Evolutionary conservation across 1,284 basidiomycete genomes (phyloP).

Genomic region (Cryptococcus hybrid): DNA sequence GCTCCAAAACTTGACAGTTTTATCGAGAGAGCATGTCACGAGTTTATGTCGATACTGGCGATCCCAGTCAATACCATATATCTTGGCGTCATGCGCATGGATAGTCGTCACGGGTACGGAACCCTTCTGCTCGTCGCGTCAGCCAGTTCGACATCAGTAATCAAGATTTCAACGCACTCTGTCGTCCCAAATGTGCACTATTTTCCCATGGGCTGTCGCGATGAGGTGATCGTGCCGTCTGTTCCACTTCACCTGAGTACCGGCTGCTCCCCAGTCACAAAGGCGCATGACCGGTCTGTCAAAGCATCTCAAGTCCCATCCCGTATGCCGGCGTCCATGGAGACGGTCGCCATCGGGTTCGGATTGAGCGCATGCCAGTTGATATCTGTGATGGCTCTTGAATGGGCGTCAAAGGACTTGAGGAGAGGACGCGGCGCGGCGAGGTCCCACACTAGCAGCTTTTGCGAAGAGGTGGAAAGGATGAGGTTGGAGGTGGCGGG

Average conservation of each 20-base stretch:
- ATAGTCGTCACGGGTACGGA: constrained; percentile 75
- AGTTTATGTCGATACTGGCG: constrained; percentile 69
- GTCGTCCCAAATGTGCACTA: constrained; percentile 56
- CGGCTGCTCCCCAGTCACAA: constrained; percentile 50
- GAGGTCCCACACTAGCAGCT: constrained; percentile 96
- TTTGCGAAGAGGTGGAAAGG: constrained; percentile 92
- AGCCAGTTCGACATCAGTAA: background rate
- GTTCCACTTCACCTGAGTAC: constrained; percentile 95
- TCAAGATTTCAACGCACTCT: constrained; percentile 17
- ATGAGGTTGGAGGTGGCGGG: constrained; percentile 79
- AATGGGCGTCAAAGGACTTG: constrained; percentile 79
- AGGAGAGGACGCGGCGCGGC: constrained; percentile 62
- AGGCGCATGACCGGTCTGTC: constrained; percentile 48
- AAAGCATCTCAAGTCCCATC: constrained; percentile 70
- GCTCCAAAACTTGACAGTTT: constrained; percentile 84
- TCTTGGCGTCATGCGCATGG: constrained; percentile 78
- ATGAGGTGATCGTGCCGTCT: constrained; percentile 76
- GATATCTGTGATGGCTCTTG: constrained; percentile 90
- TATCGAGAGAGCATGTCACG: constrained; percentile 88
- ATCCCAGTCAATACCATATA: constrained; percentile 96
- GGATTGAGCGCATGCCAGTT: constrained; percentile 89
- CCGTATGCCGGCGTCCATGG: constrained; percentile 53
- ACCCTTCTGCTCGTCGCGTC: constrained; percentile 64
- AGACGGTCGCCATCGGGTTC: constrained; percentile 57
- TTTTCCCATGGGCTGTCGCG: constrained; percentile 80